Conservation (phyloP, 495 filamentous ascomycete genomes). For the Neurospora sp. region DNA sequence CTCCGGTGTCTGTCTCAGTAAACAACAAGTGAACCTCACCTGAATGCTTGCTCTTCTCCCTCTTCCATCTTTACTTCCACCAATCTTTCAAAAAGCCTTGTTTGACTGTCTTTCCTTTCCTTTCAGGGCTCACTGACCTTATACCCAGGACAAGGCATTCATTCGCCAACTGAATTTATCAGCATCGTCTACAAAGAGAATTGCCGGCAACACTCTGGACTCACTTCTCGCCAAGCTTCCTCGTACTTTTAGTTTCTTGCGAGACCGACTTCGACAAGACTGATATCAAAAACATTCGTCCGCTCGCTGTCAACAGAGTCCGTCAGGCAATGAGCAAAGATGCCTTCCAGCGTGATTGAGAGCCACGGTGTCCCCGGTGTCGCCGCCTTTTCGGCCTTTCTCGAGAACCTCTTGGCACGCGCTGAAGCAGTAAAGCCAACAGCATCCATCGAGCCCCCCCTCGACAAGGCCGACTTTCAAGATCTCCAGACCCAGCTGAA, state of each 20-base stretch:
- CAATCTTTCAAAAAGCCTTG: background rate
- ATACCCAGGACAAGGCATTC: background rate
- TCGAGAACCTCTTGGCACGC: conserved; percentile 53
- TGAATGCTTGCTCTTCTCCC: background rate
- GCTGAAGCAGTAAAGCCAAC: conserved; percentile 56
- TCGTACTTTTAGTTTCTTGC: background rate
- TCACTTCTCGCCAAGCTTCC: background rate
- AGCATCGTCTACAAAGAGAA: background rate
- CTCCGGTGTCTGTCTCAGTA: background rate
- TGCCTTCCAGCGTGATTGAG: conserved; percentile 29
- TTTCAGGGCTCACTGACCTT: background rate
- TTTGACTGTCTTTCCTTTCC: background rate
- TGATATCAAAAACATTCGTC: background rate
- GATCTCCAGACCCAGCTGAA: conserved; percentile 34
- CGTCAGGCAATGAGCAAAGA: conserved; percentile 12
- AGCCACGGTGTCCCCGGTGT: conserved; percentile 47
- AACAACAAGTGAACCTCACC: background rate
- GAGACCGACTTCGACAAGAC: background rate
- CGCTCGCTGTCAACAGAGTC: background rate
- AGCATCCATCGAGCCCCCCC: conserved; percentile 64
- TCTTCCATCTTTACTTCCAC: background rate
- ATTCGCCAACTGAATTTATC: background rate
- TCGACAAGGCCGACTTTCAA: conserved; percentile 52
- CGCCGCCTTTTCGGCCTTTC: conserved; percentile 40
- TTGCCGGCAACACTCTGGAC: background rate